Percentiles rank a stretch among this genome's conserved stretches.
Evolutionary conservation across 2,329 filamentous ascomycete genomes (phyloP).

Genomic region (Epichloe hybrida): DNA sequence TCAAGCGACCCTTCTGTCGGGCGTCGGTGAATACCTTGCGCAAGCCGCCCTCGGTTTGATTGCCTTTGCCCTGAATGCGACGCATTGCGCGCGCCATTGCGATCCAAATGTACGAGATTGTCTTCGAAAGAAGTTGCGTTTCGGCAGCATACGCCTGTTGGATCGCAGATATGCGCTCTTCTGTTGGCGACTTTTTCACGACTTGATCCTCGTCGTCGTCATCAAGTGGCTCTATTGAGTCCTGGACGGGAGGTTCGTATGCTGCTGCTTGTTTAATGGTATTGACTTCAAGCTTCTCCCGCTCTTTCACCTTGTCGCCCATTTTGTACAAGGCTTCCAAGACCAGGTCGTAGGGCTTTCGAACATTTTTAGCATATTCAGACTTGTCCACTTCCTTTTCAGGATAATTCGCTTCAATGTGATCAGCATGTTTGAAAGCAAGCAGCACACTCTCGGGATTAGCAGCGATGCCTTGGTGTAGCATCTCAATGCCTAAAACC

Average conservation of each 20-base stretch:
- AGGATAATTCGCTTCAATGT: constrained; percentile 65
- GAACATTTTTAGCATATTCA: constrained; percentile 63
- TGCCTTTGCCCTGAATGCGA: constrained; percentile 76
- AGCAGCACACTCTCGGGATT: constrained; percentile 91
- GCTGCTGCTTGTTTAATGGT: constrained; percentile 41
- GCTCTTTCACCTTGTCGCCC: constrained; percentile 56
- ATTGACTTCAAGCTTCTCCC: constrained; percentile 43
- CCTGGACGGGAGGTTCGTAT: constrained; percentile 21
- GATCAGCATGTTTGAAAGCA: constrained; percentile 78
- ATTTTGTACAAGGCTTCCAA: constrained; percentile 81
- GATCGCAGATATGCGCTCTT: constrained; percentile 49
- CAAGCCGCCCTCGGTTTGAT: constrained; percentile 55
- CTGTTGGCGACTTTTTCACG: constrained; percentile 41
- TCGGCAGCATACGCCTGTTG: constrained; percentile 59
- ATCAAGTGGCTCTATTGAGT: constrained; percentile 31
- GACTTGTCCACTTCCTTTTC: constrained; percentile 67
- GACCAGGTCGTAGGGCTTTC: constrained; percentile 71
- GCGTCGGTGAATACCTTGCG: constrained; percentile 84
- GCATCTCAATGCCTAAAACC: constrained; percentile 55
- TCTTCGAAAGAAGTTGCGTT: constrained; percentile 63
- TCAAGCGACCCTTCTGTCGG: constrained; percentile 72
- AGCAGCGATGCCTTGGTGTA: constrained; percentile 69
- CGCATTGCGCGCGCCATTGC: constrained; percentile 88
- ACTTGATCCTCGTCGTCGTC: constrained; percentile 33
- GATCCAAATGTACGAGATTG: constrained; percentile 90